Base-by-base conservation (phyloP, 2,329 filamentous ascomycete genomes). In the Venturiaceae sp. region DNA sequence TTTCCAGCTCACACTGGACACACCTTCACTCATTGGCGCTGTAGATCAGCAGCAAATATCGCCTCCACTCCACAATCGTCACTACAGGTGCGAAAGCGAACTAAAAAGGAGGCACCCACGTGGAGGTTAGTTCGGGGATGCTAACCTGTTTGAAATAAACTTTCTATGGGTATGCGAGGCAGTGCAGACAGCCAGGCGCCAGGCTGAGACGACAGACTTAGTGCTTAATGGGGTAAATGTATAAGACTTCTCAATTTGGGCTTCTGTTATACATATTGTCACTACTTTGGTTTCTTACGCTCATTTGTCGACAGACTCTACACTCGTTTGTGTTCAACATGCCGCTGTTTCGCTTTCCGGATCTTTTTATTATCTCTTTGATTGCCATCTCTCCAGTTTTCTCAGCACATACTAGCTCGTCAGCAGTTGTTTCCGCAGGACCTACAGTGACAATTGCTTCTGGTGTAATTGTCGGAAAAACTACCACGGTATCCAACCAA, bases 401-500 rank as follows among this genome's bases (percentile, higher is more conserved):
- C 14, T 16, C 37, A 41, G 37, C 37, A 8, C 5, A 7, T 19
- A 41, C 37, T 19, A 41, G 37, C 16, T 16, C 36, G n/a, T n/a
- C n/a, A n/a, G n/a, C n/a, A n/a, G n/a, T n/a, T n/a, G n/a, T n/a
- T n/a, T n/a, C n/a, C 14, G 36, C 8, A 16, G 7, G 37, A 2
- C 55, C 55, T 14, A 52, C 55, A 13, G 55, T 53, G 11, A 52
- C 55, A 5, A 50, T 58, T 19, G 55, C 56, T 30, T 21, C 23
- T 7, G 55, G 55, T 28, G 33, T 50, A 13, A 28, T 58, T 3
- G 44, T 37, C 3, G 55, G 55, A 33, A 53, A 28, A 13, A 34
- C 44, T 26, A 53, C 44, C 3, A 32, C 44, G 6, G 13, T 58
- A 5, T 37, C 54, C 7, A 57, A 57, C 8, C 19, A 26, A 44